These are phyloP conservation scores for Lepidopterella palustris DNA, from an alignment of 495 filamentous ascomycete genomes.

Conservation along the genomic window DNA sequence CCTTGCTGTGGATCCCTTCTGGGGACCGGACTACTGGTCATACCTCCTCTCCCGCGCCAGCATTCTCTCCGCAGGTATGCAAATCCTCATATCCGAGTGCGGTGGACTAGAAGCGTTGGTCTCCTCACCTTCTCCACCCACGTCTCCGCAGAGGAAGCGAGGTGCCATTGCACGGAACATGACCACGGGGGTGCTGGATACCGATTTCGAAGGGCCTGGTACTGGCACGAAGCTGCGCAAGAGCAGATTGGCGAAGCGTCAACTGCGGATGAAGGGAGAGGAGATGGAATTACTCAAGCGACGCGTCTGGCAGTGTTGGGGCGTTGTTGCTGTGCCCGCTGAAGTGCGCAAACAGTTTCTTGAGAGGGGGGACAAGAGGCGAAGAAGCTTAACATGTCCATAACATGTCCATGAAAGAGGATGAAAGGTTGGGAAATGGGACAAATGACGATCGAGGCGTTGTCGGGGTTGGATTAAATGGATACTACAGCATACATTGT, in stretches of 20 bases:
- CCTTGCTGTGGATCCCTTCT: conserved; percentile 50
- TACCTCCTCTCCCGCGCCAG: conserved; percentile 48
- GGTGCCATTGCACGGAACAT: not conserved
- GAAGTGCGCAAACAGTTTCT: conserved; percentile 11
- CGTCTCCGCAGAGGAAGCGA: not conserved
- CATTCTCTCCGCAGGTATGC: conserved; percentile 46
- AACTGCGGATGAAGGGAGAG: conserved; percentile 21
- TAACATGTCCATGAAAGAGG: no score
- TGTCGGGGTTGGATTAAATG: no score
- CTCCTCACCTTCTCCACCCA: conserved; percentile 5
- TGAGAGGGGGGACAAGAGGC: conserved; percentile 1
- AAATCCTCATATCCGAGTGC: conserved; percentile 51
- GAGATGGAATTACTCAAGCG: conserved; percentile 19
- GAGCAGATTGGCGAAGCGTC: conserved; percentile 22
- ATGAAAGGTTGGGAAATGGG: no score
- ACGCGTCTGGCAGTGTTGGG: conserved; percentile 21
- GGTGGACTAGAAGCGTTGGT: conserved; percentile 39
- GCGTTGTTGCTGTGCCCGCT: conserved; percentile 19
- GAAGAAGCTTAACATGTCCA: no score
- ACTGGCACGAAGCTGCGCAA: conserved; percentile 14
- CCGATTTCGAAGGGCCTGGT: not conserved
- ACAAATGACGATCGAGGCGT: no score
- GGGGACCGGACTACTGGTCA: conserved; percentile 51
- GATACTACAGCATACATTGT: no score
- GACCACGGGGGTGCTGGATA: not conserved